Conservation (phyloP, 2,329 filamentous ascomycete genomes). For the Ophidiomyces ophidiicola region DNA sequence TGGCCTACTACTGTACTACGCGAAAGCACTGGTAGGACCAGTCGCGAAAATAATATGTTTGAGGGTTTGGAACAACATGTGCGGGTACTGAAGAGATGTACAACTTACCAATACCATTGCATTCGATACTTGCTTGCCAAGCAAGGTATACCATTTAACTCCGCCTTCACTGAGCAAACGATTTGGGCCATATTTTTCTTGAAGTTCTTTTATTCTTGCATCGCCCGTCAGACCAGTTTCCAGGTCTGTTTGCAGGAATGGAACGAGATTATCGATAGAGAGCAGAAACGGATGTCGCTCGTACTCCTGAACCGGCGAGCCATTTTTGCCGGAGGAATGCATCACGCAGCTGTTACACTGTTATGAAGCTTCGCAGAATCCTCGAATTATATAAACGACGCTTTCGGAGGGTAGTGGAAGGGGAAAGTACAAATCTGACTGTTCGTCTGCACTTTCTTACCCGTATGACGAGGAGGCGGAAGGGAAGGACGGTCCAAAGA, state of each 20-base stretch:
- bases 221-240: slow-evolving; percentile 37
- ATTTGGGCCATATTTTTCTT: slow-evolving; percentile 40
- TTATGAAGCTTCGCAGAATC: neutral
- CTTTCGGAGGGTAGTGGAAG: too few relatives aligned
- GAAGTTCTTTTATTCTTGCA: slow-evolving; percentile 33
- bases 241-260: slow-evolving; percentile 36
- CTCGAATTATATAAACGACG: slow-evolving; percentile 5
- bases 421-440: too few relatives aligned
- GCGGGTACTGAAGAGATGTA: neutral
- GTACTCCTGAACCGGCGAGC: slow-evolving; percentile 20
- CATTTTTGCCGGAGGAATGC: slow-evolving; percentile 12
- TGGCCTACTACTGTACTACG: too few relatives aligned
- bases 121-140: slow-evolving; percentile 43
- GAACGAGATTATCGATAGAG: slow-evolving; percentile 28
- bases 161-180: slow-evolving; percentile 37
- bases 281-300: slow-evolving; percentile 26
- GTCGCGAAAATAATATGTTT: neutral
- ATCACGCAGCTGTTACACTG: slow-evolving; percentile 12
- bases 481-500: slow-evolving; percentile 7
- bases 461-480: slow-evolving; percentile 10
- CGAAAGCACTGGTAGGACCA: too few relatives aligned
- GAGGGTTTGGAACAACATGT: neutral
- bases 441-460: slow-evolving; percentile 3
- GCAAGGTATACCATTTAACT: slow-evolving; percentile 38
- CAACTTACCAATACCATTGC: slow-evolving; percentile 42